Base-by-base conservation (phyloP, 345 rosid genomes). In the Jatropha curcas region DNA sequence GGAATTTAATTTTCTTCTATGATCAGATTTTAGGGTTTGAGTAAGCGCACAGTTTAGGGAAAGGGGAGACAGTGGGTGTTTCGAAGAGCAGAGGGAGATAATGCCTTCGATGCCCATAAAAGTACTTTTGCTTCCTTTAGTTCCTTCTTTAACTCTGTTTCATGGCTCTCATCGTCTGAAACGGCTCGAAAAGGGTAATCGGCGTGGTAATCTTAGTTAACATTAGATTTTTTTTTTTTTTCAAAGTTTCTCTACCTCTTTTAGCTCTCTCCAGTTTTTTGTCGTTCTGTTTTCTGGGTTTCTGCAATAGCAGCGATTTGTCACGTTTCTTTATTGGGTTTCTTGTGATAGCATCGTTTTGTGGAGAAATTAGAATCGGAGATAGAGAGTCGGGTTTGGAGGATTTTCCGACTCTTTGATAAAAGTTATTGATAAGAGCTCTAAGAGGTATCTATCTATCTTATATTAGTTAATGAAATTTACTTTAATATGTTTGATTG, bases 151-250 rank as follows among this genome's bases (percentile, higher is more conserved):
- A 82, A 83, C 83, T 22, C 86, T 79, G 48, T 86, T 81, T 75
- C 86, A 86, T 72, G 81, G 80, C 72, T 90, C 90, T 2, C 86
- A 91, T 84, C 97, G 98, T 82, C 71, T 89, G 74, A 96, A 93
- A 84, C 90, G 81, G 79, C 92, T 95, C 68, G 85, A 90, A 74
- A 95, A 95, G 80, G 60, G 96, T 74, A 94, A 93, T 88, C 87
- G 97, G 82, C 99, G 97, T 84, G 96, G 94, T 90, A 90, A 90
- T 83, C 98, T 93, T 59, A 91, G 98, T 88, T 93, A 88, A 88
- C 92, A 56, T 72, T 81, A 17, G 69, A 75, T 17, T 24, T 62
- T 60, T 24, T 27, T 57, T 22, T 22, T 34, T 22, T 16, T 5
- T 70, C 35, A 0, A 37, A 4, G 14, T 55, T 7, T 65, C 16